Conservation (phyloP, 208 protist genomes). For the Leishmania gerbilli region DNA sequence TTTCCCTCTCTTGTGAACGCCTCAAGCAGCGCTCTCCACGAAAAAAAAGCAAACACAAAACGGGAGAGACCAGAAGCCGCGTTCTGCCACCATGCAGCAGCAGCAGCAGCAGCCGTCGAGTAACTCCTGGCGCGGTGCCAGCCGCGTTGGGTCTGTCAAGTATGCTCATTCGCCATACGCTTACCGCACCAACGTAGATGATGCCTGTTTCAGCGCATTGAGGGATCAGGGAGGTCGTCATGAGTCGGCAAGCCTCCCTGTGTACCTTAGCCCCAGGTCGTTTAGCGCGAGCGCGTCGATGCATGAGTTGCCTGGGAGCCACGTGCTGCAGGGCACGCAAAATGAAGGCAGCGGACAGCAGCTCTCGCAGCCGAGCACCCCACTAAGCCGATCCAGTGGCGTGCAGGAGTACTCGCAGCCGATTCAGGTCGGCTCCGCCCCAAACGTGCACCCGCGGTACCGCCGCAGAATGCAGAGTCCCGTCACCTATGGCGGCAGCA, state of each 20-base stretch:
- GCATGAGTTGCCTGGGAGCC: not conserved
- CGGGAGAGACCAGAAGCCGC: not conserved
- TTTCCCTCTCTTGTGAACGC: not conserved
- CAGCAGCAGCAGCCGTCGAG: not conserved
- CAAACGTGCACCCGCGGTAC: constrained; percentile 34
- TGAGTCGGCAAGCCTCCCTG: not conserved
- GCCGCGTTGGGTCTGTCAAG: constrained; percentile 15
- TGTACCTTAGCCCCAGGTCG: constrained; percentile 18
- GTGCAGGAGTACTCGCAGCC: constrained; percentile 34
- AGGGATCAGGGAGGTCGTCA: constrained; percentile 17
- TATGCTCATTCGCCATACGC: constrained; percentile 49
- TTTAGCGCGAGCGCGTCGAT: constrained; percentile 10
- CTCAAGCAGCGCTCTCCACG: not conserved
- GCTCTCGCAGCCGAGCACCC: constrained; percentile 23
- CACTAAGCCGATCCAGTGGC: constrained; percentile 12
- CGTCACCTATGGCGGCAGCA: constrained; percentile 7
- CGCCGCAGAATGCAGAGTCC: constrained; percentile 33
- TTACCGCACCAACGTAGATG: constrained; percentile 25
- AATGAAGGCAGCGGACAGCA: not conserved
- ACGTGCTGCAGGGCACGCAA: constrained; percentile 3
- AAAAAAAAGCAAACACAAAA: not conserved
- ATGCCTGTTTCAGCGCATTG: constrained; percentile 9
- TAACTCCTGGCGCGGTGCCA: constrained; percentile 9
- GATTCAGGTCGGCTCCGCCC: constrained; percentile 34
- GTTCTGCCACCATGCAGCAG: not conserved